Evolutionary conservation across 2,329 filamentous ascomycete genomes (phyloP).

Genomic region (Lasiodiplodia sp.): DNA sequence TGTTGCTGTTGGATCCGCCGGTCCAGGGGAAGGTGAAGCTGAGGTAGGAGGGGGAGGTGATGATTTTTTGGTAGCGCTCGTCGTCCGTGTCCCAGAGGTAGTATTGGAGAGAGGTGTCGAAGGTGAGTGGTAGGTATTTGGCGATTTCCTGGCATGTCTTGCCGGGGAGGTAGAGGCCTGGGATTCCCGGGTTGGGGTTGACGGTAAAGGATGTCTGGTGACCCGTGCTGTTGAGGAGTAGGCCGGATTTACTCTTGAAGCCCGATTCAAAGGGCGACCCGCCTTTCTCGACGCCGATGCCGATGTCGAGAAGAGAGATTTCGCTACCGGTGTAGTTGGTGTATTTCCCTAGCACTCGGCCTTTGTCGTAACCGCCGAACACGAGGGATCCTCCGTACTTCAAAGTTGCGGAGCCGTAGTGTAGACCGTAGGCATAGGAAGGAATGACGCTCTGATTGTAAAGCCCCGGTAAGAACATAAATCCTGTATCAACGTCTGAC

Average conservation of each 20-base stretch:
- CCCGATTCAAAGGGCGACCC: conserved; percentile 46
- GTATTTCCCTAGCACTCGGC: conserved; percentile 39
- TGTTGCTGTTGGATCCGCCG: conserved; percentile 33
- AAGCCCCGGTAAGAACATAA: conserved; percentile 28
- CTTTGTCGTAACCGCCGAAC: conserved; percentile 48
- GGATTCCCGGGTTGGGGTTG: conserved; percentile 34
- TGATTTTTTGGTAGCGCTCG: conserved; percentile 46
- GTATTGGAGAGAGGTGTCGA: conserved; percentile 33
- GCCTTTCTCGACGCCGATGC: conserved; percentile 51
- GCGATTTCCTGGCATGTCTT: conserved; percentile 41
- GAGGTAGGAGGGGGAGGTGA: conserved; percentile 52
- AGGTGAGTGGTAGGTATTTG: conserved; percentile 38
- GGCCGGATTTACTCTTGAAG: conserved; percentile 36
- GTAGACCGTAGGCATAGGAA: conserved; percentile 43
- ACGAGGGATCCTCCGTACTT: conserved; percentile 40
- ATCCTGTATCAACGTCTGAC: conserved; percentile 16
- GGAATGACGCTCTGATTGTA: conserved; percentile 34
- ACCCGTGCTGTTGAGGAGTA: conserved; percentile 33
- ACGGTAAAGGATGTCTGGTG: conserved; percentile 18
- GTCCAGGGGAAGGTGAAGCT: conserved; percentile 50
- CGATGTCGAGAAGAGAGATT: conserved; percentile 49
- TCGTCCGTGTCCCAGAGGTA: conserved; percentile 41
- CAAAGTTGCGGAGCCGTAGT: conserved; percentile 43
- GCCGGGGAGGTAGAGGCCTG: conserved; percentile 39
- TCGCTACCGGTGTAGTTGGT: conserved; percentile 34